Base-by-base conservation (phyloP, 805 yeast species). In the Kodamaea fukazawae region DNA sequence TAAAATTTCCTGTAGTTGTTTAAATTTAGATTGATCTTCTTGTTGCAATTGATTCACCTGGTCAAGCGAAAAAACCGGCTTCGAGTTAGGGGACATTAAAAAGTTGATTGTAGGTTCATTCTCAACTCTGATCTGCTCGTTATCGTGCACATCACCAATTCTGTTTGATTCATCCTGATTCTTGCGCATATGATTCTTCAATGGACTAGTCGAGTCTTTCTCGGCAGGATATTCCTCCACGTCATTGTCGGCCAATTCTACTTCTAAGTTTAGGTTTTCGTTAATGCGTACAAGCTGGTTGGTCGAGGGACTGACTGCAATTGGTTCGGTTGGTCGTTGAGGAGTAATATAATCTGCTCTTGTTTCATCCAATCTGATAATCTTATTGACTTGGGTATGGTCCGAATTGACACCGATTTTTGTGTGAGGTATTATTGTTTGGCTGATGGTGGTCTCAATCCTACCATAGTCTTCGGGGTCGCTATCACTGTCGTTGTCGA, bases 51-150 rank as follows among this genome's bases (percentile, higher is more conserved):
- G 51, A 32, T 51, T 48, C 5, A 63, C 42, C 34, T 60, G 60
- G 12, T 53, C 53, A 4, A 54, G 40, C 8, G 67, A 56, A 37
- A 60, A 63, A 3, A 57, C 54, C 2, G 67, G 67, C 34, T 55
- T 60, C 4, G 65, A 58, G 34, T 57, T 58, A n/a, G 63, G 63
- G 4, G 63, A 55, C 55, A 57, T 49, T 15, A 55, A 38, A 33
- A 61, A 53, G 43, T 60, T 59, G 9, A 57, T 55, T 3, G 65
- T 59, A 4, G 62, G 63, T 35, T 62, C 65, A 33, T 55, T 47
- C 17, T 49, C 58, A 11, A 50, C 22, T 9, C 42, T 43, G 8
- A 35, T 29, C 22, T 25, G 23, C 3, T 44, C 55, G 9, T 36
- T 41, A 14, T 47, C 46, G 11, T 31, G 39, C 13, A 44, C 50